Conservation (phyloP, 148 eudicot genomes). For the Cornus kousa region DNA sequence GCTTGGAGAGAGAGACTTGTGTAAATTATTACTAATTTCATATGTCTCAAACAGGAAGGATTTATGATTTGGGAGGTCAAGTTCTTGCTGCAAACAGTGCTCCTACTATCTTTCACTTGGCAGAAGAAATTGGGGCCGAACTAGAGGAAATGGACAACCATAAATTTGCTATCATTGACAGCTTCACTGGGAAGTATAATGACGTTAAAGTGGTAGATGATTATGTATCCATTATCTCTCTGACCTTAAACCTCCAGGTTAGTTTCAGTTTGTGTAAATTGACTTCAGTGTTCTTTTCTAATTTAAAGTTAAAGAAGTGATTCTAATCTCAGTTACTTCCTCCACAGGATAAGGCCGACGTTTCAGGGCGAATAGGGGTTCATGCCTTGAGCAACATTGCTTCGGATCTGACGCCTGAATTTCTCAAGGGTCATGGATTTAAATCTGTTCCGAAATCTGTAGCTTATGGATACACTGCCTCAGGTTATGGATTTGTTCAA, state of each 20-base stretch:
- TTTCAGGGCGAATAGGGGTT: background rate
- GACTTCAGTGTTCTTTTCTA: background rate
- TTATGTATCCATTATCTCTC: background rate
- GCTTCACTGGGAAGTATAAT: background rate
- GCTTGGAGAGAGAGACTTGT: no score
- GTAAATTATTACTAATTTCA: background rate
- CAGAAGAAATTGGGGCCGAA: background rate
- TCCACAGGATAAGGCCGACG: background rate
- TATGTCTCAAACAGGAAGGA: background rate
- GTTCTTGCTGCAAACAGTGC: background rate
- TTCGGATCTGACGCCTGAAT: background rate
- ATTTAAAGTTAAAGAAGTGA: background rate
- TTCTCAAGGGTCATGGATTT: background rate
- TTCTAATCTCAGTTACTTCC: background rate
- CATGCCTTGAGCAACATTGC: background rate
- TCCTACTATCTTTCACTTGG: background rate
- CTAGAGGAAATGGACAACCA: background rate
- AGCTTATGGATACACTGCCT: conserved; percentile 1
- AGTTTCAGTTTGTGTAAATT: background rate
- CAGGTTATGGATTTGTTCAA: background rate
- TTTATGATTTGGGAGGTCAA: conserved; percentile 1
- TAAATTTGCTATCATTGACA: background rate
- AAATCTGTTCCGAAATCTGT: background rate
- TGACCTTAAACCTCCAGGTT: background rate
- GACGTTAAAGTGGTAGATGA: background rate